Conservation (phyloP, 1,284 basidiomycete genomes). For the Somion occarium region DNA sequence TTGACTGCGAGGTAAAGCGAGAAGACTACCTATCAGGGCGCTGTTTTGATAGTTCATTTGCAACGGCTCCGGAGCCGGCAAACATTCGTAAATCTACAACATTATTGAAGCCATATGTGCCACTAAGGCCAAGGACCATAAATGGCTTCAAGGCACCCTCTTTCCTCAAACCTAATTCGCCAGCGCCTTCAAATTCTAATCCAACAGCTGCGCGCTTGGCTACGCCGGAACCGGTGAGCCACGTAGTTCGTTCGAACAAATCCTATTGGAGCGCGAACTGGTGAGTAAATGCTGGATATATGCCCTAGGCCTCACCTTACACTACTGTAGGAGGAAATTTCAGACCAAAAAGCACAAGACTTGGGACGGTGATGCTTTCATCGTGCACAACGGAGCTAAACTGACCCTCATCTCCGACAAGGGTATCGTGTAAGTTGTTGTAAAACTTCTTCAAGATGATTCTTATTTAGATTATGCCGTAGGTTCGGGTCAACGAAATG, state of each 20-base stretch:
- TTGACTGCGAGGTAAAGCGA: conserved; percentile 54
- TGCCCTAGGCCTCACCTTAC: conserved; percentile 8
- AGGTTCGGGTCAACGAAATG: conserved; percentile 63
- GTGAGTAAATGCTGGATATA: conserved; percentile 28
- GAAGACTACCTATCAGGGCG: conserved; percentile 59
- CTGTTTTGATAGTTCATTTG: conserved; percentile 46
- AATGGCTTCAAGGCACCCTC: conserved; percentile 25
- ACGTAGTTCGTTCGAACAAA: background rate
- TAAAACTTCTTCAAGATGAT: conserved; percentile 4
- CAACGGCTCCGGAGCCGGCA: conserved; percentile 18
- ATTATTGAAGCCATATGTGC: conserved; percentile 40
- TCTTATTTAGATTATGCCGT: background rate
- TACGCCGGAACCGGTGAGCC: conserved; percentile 13
- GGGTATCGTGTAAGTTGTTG: conserved; percentile 54
- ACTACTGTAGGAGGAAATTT: conserved; percentile 60
- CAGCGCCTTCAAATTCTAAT: background rate
- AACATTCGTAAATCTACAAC: conserved; percentile 17
- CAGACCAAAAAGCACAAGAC: conserved; percentile 82
- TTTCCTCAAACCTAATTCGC: conserved; percentile 12
- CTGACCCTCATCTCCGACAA: conserved; percentile 63
- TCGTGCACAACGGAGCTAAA: conserved; percentile 46
- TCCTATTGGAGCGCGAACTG: conserved; percentile 69
- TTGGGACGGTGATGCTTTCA: conserved; percentile 79
- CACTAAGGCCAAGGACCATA: conserved; percentile 32
- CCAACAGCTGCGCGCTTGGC: conserved; percentile 1